A percentile compares a stretch with the other conserved stretches of the same genome.
These are phyloP conservation scores for Teunomyces funiuensis DNA, from an alignment of 805 yeast genomes.

Conservation along the genomic window DNA sequence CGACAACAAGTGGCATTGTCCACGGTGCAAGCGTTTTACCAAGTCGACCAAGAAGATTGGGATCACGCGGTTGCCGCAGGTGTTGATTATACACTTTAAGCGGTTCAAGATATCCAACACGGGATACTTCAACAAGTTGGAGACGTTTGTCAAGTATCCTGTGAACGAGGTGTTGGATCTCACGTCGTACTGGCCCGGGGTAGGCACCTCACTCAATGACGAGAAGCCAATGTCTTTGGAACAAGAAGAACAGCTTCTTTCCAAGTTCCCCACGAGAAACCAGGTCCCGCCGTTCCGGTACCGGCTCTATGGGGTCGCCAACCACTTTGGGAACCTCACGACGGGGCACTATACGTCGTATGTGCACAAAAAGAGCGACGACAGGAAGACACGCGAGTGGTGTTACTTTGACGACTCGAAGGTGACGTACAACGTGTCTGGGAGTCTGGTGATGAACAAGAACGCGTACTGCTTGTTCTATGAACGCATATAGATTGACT, in stretches of 20 bases:
- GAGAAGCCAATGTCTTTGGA: constrained; percentile 31
- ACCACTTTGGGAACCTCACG: constrained; percentile 77
- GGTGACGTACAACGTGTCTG: constrained; percentile 52
- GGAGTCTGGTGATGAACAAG: constrained; percentile 57
- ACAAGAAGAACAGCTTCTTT: constrained; percentile 44
- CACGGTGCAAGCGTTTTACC: constrained; percentile 63
- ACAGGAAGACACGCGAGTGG: constrained; percentile 60
- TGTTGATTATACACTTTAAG: constrained; percentile 81
- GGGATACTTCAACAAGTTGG: constrained; percentile 54
- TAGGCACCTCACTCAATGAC: constrained; percentile 28
- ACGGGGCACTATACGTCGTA: constrained; percentile 90
- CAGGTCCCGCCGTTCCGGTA: constrained; percentile 81
- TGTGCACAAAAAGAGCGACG: constrained; percentile 54
- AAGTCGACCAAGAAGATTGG: constrained; percentile 66
- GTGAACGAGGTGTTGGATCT: constrained; percentile 54
- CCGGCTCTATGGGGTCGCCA: constrained; percentile 74
- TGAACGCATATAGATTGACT: constrained; percentile 39
- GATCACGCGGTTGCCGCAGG: constrained; percentile 75
- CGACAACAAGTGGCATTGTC: constrained; percentile 84
- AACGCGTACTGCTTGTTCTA: constrained; percentile 87
- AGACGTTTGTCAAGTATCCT: constrained; percentile 69
- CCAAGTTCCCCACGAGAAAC: constrained; percentile 61
- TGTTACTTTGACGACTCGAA: constrained; percentile 79
- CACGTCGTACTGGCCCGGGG: constrained; percentile 69
- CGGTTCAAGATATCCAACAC: constrained; percentile 59